Base-by-base conservation (phyloP, 352 stramenopile species). In the Phytophthora macrochlamydospora region DNA sequence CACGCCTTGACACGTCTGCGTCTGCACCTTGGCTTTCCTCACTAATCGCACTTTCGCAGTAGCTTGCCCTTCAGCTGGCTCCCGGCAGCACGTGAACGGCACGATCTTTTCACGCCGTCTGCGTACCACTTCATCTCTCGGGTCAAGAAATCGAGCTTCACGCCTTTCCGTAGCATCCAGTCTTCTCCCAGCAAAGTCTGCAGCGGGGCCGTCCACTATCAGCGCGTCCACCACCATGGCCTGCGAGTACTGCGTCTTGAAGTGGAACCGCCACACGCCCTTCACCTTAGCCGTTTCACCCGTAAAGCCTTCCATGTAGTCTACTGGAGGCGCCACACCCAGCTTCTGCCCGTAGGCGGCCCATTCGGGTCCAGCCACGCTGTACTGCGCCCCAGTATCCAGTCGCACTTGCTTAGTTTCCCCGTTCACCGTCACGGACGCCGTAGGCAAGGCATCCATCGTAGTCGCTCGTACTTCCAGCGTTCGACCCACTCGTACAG, bases 301-400 rank as follows among this genome's bases (percentile, higher is more conserved):
- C n/a, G 28, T 51, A 42, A 59, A 65, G 2, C 40, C 50, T 28
- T 65, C 58, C 1, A 54, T 42, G 12, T 54, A 65, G 31, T 65
- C 58, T 1, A 63, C 56, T 8, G 46, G 45, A 37, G 46, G 56
- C n/a, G 48, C 6, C n/a, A 18, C 18, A 40, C 53, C 50, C 6
- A 51, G 32, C 40, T 32, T 8, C 18, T 38, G 35, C 1, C 49
- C 57, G 14, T 43, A 54, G 4, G 7, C 0, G 13, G 3, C 18
- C 9, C 35, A 11, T 40, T 49, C 38, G 52, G 4, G 24, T 14
- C 31, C 50, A 4, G 49, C 42, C 9, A 65, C 58, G 5, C 38
- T 42, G 31, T 42, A 65, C 18, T 58, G 58, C 7, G 49, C 49
- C 8, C 58, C 58, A 2, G 49, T 65, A 42, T 65, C 58, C 1